Evolutionary conservation across 2,329 filamentous ascomycete species (phyloP).

Genomic region (Pseudogymnoascus sp.): DNA sequence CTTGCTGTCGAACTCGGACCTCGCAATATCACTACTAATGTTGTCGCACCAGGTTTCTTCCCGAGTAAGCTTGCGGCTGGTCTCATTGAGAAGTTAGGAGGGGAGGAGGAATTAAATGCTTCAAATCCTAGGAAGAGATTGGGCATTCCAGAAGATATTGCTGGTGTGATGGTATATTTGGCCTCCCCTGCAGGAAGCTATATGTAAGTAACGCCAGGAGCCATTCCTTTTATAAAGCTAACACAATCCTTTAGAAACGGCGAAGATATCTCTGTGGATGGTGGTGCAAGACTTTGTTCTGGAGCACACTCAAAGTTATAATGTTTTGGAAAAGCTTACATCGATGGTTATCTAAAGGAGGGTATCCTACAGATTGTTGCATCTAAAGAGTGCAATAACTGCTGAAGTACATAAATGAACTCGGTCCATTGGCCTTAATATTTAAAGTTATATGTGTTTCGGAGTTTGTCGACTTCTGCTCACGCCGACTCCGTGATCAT

Average conservation of each 20-base stretch:
- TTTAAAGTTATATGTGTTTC: background rate
- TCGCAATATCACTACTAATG: slow-evolving; percentile 57
- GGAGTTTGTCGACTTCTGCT: background rate
- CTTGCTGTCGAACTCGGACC: slow-evolving; percentile 64
- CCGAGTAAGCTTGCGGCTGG: slow-evolving; percentile 61
- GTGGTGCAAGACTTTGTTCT: slow-evolving; percentile 10
- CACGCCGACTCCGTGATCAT: background rate
- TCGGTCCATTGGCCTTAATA: background rate
- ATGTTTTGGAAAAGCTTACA: background rate
- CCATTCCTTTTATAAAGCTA: slow-evolving; percentile 11
- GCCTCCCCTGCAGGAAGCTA: slow-evolving; percentile 46
- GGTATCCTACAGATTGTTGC: background rate
- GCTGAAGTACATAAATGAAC: background rate
- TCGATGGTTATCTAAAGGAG: background rate
- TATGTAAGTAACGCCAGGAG: slow-evolving; percentile 30
- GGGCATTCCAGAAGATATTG: slow-evolving; percentile 53
- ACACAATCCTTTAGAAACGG: slow-evolving; percentile 28
- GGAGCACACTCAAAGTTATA: background rate
- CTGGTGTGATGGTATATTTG: slow-evolving; percentile 51
- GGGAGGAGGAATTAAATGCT: slow-evolving; percentile 42
- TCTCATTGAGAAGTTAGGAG: slow-evolving; percentile 55
- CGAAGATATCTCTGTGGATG: slow-evolving; percentile 32
- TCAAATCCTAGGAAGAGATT: slow-evolving; percentile 47
- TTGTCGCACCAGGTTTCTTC: slow-evolving; percentile 63
- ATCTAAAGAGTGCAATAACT: background rate